Conservation (phyloP, 495 filamentous ascomycete species). For the Tuber calosporum region DNA sequence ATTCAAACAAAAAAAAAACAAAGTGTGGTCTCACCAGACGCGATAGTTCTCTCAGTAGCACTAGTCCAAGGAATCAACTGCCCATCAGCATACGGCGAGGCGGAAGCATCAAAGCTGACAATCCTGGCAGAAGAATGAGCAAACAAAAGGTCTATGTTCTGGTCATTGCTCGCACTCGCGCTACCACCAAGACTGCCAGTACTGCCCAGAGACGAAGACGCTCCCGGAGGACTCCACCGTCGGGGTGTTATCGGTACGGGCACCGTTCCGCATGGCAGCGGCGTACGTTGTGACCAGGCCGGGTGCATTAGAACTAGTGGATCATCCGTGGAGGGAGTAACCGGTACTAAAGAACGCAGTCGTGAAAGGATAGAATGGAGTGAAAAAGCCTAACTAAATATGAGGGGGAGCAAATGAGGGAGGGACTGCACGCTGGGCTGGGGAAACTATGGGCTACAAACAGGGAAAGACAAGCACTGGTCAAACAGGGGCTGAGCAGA, state of each 20-base stretch:
- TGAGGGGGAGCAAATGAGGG: not conserved
- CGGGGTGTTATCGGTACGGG: slow-evolving; percentile 21
- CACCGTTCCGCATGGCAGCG: slow-evolving; percentile 23
- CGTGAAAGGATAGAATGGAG: slow-evolving; percentile 12
- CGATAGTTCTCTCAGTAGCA: slow-evolving; percentile 38
- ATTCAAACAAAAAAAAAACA: no score
- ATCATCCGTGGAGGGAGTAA: slow-evolving; percentile 7
- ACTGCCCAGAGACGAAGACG: slow-evolving; percentile 11
- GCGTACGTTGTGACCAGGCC: slow-evolving; percentile 20
- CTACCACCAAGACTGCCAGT: slow-evolving; percentile 12
- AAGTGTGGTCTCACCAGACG: slow-evolving; percentile 27
- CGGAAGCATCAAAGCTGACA: slow-evolving; percentile 32
- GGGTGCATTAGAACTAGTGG: slow-evolving; percentile 18
- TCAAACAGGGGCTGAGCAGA: not conserved
- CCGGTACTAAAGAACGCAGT: slow-evolving; percentile 4
- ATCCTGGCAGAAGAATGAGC: slow-evolving; percentile 36
- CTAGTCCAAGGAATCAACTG: slow-evolving; percentile 37
- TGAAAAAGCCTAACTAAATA: not conserved
- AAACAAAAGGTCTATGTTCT: slow-evolving; percentile 39
- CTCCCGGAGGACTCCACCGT: slow-evolving; percentile 7
- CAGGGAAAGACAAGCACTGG: slow-evolving; percentile 5
- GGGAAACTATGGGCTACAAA: slow-evolving; percentile 4
- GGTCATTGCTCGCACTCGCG: slow-evolving; percentile 21
- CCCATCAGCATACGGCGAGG: slow-evolving; percentile 5
- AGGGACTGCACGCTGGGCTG: not conserved